Conservation (phyloP, 2,329 filamentous ascomycete genomes). For the Botryosphaeria agaves region DNA sequence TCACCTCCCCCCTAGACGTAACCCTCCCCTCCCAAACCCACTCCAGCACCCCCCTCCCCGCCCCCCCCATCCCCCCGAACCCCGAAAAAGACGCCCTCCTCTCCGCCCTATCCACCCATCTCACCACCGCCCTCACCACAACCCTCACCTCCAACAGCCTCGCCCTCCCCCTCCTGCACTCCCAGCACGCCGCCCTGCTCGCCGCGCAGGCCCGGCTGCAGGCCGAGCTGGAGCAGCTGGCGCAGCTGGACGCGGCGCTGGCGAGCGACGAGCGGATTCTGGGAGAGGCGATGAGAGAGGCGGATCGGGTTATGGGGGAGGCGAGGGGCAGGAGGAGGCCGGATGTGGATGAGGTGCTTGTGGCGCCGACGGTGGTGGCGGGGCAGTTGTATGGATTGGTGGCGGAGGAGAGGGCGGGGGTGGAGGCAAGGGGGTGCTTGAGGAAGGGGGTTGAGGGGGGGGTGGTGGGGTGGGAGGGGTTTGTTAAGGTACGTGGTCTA, state of each 20-base stretch:
- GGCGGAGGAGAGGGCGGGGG: constrained; percentile 73
- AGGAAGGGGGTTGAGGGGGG: constrained; percentile 59
- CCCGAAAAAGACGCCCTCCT: constrained; percentile 86
- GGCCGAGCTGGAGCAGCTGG: constrained; percentile 53
- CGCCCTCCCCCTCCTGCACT: constrained; percentile 56
- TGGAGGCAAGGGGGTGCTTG: constrained; percentile 72
- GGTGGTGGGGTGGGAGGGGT: constrained; percentile 51
- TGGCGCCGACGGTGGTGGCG: constrained; percentile 84
- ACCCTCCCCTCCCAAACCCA: constrained; percentile 32
- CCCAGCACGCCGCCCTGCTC: constrained; percentile 64
- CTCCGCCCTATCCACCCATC: constrained; percentile 51
- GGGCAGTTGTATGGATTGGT: constrained; percentile 83
- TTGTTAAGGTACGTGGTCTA: constrained; percentile 43
- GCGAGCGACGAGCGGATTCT: constrained; percentile 64
- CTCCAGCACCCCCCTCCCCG: constrained; percentile 34
- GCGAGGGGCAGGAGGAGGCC: constrained; percentile 54
- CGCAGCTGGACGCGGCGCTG: constrained; percentile 52
- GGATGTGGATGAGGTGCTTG: constrained; percentile 74
- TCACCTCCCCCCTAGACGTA: constrained; percentile 45
- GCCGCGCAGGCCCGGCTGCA: constrained; percentile 52
- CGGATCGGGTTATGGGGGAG: constrained; percentile 59
- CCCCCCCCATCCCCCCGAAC: constrained; percentile 85
- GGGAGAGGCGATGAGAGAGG: constrained; percentile 57
- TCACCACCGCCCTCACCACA: constrained; percentile 51
- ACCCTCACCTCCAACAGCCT: constrained; percentile 55